Evolutionary conservation across 441 rosid genomes (phyloP).

Genomic region (Adansonia rubrostipa): DNA sequence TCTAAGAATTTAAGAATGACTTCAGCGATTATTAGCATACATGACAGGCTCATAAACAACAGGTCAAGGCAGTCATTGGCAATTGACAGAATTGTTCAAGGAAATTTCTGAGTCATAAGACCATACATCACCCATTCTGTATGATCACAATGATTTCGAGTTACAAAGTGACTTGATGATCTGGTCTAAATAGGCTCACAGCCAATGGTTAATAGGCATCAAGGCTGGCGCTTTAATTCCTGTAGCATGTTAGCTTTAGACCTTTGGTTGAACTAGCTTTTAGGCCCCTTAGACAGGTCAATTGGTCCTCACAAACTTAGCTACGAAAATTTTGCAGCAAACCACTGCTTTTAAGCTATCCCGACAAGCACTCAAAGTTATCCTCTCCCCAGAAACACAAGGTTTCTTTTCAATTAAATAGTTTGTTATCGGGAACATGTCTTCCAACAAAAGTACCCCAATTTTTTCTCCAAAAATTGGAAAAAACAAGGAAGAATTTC

Average conservation of each 20-base stretch:
- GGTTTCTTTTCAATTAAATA: background rate
- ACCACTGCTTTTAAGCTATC: background rate
- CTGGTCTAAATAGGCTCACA: background rate
- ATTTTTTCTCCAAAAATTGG: background rate
- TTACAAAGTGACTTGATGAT: background rate
- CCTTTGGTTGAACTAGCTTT: background rate
- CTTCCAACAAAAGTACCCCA: constrained; percentile 7
- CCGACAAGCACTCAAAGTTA: background rate
- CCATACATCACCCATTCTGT: background rate
- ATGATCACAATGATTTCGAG: background rate
- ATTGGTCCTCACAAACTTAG: background rate
- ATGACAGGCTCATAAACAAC: background rate
- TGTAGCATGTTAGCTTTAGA: background rate
- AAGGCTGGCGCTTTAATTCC: background rate
- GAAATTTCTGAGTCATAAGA: background rate
- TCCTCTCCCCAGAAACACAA: background rate
- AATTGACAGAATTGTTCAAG: background rate
- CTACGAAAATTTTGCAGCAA: background rate
- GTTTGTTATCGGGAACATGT: background rate
- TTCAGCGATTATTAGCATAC: background rate
- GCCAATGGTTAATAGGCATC: background rate
- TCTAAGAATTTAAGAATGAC: background rate
- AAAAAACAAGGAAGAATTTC: background rate
- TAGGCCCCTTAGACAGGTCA: background rate
- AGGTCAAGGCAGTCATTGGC: background rate